These are phyloP conservation scores for Panicum miliaceum DNA, from an alignment of 176 grass and related monocot genomes.

Conservation along the genomic window DNA sequence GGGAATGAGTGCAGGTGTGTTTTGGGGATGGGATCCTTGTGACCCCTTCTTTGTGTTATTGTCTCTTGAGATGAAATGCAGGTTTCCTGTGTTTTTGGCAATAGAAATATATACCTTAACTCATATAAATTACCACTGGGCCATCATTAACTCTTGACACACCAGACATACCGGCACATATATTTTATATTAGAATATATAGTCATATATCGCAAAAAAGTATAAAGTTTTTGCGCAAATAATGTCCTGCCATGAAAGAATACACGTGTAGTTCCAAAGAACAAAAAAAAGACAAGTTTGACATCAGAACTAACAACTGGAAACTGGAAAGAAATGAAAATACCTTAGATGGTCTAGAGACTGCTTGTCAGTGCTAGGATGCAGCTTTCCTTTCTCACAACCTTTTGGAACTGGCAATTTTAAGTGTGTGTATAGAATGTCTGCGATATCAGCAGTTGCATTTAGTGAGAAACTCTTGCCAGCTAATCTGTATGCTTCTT, in stretches of 20 bases:
- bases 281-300: not conserved
- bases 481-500: conserved; percentile 74
- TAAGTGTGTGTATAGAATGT: conserved; percentile 87
- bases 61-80: too few relatives aligned
- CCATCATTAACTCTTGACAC: not conserved
- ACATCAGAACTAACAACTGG: not conserved
- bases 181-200: not conserved
- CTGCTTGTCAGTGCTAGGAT: conserved; percentile 94
- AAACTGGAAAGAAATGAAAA: not conserved
- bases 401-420: conserved; percentile 78
- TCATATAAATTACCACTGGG: not conserved
- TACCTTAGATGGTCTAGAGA: conserved; percentile 84
- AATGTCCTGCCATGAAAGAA: not conserved
- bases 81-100: too few relatives aligned
- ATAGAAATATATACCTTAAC: too few relatives aligned
- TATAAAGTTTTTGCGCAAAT: not conserved
- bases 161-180: not conserved
- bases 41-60: not conserved
- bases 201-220: not conserved
- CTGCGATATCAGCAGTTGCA: conserved; percentile 78
- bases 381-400: conserved; percentile 79
- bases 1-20: too few relatives aligned
- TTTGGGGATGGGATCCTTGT: not conserved
- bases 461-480: conserved; percentile 89
- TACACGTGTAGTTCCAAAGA: conserved; percentile 9